Evolutionary conservation across 2,329 filamentous ascomycete genomes (phyloP), one percentile per base, ranked within the genome.

Genomic region (Pseudogymnoascus sp.): DNA sequence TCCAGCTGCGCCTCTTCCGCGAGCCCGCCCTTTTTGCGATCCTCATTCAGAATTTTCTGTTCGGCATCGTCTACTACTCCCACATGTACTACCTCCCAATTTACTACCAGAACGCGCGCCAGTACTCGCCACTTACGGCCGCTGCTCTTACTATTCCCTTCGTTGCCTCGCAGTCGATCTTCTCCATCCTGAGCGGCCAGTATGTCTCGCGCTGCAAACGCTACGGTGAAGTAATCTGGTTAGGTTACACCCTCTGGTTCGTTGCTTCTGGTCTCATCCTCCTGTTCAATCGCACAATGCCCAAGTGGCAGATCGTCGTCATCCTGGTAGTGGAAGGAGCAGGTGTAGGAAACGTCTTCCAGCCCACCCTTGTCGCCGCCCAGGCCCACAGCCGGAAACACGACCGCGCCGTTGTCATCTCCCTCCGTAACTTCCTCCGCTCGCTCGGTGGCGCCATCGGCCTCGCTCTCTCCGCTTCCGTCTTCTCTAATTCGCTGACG

Each of bases 391-490:
- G 78, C 21, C 75, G 77, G 1, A 84, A 83, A 69, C 73, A 79
- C 0, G 80, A 87, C 46, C 78, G 85, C 19, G 85, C 86, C 0
- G 81, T 88, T 1, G 80, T 86, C 19, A 87, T 86, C 37, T 83
- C 82, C 2, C 81, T 82, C 61, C 78, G 85, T 1, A 88, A 88
- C 67, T 88, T 88, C 69, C 77, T 87, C 65, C 80, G 86, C 7
- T 82, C 80, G 56, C 74, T 84, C 3, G 85, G 86, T 9, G 85
- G 84, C 23, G 77, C 84, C 1, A 77, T 80, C 13, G 84, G 85
- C 0, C 77, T 88, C 0, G 83, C 83, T 0, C 74, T 86, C 7
- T 83, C 81, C 0, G 83, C 82, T 1, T 82, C 82, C 2, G 74
- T 86, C 1, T 72, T 82, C 19, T 72, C 70, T 1, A 71, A 74